A percentile compares a stretch with the other conserved stretches of the same genome.
Conservation (phyloP, 2,329 filamentous ascomycete genomes). For the Alternaria dauci region DNA sequence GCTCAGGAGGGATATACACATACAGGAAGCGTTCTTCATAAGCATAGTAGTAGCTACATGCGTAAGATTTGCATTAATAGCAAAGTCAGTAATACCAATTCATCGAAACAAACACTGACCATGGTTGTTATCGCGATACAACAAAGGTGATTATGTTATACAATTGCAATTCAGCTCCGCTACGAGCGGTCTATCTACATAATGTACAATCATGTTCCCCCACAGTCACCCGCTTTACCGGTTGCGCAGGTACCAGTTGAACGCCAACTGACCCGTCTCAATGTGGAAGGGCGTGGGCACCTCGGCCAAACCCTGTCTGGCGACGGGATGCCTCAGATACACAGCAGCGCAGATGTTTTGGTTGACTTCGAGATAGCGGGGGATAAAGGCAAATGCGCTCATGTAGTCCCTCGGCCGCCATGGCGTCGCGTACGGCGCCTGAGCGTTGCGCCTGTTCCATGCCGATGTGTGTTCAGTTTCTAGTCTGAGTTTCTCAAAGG, state of each 20-base stretch:
- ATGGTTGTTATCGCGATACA: not conserved
- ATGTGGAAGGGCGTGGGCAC: constrained; percentile 79
- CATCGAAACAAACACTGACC: not conserved
- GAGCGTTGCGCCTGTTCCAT: constrained; percentile 43
- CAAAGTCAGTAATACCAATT: not conserved
- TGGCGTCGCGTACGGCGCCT: constrained; percentile 85
- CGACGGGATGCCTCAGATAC: constrained; percentile 93
- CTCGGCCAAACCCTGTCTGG: constrained; percentile 77
- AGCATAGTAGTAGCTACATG: not conserved
- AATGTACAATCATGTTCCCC: constrained; percentile 14
- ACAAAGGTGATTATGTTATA: constrained; percentile 4
- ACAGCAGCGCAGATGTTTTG: constrained; percentile 96
- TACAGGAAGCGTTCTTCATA: not conserved
- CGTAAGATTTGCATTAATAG: not conserved
- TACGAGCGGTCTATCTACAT: constrained; percentile 4
- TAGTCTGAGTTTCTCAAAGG: constrained; percentile 69
- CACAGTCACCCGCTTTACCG: constrained; percentile 60
- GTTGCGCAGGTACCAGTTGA: constrained; percentile 92
- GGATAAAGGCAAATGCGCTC: constrained; percentile 92
- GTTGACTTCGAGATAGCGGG: constrained; percentile 95
- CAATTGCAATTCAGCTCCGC: constrained; percentile 2
- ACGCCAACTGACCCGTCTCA: constrained; percentile 79
- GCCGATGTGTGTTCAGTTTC: constrained; percentile 80
- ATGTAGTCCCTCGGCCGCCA: constrained; percentile 90
- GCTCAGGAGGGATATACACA: not conserved